A percentile compares a stretch with the other conserved stretches of the same genome.
Evolutionary conservation across 352 stramenopile species (phyloP).

Genomic region (Pythium graminicola): DNA sequence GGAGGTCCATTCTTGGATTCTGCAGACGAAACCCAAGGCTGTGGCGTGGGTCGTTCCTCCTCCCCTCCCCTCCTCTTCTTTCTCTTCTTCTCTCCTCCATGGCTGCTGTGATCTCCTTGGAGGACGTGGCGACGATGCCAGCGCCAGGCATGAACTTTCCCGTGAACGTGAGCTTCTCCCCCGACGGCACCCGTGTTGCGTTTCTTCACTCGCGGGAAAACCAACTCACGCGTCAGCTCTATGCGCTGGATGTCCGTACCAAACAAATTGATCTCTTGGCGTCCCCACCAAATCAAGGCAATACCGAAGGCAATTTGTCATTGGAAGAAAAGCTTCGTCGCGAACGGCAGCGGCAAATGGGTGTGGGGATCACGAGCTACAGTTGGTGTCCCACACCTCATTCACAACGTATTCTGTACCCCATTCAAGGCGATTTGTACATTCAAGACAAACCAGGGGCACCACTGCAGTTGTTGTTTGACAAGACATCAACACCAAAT

Average conservation of each 20-base stretch:
- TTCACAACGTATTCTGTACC: slow-evolving; percentile 81
- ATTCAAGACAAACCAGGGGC: slow-evolving; percentile 84
- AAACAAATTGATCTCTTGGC: slow-evolving; percentile 54
- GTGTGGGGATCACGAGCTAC: slow-evolving; percentile 91
- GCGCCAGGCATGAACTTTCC: slow-evolving; percentile 75
- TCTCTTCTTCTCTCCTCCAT: slow-evolving; percentile 3
- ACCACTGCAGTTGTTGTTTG: slow-evolving; percentile 75
- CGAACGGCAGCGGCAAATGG: slow-evolving; percentile 87
- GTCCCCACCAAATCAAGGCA: slow-evolving; percentile 60
- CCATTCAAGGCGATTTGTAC: slow-evolving; percentile 91
- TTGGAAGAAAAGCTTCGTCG: slow-evolving; percentile 89
- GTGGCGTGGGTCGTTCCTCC: neutral
- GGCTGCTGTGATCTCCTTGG: slow-evolving; percentile 56
- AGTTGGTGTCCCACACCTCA: slow-evolving; percentile 57
- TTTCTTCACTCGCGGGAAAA: slow-evolving; percentile 83
- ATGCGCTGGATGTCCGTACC: slow-evolving; percentile 64
- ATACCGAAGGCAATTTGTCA: slow-evolving; percentile 82
- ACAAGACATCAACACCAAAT: slow-evolving; percentile 69
- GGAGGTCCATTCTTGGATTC: slow-evolving; percentile 11
- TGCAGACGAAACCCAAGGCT: slow-evolving; percentile 5
- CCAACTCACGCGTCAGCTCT: slow-evolving; percentile 79
- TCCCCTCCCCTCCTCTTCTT: neutral
- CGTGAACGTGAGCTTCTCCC: slow-evolving; percentile 79
- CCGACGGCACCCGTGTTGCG: slow-evolving; percentile 72
- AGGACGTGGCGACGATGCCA: slow-evolving; percentile 86